Evolutionary conservation across 2,329 filamentous ascomycete genomes (phyloP).

Genomic region (Sporothrix luriei): DNA sequence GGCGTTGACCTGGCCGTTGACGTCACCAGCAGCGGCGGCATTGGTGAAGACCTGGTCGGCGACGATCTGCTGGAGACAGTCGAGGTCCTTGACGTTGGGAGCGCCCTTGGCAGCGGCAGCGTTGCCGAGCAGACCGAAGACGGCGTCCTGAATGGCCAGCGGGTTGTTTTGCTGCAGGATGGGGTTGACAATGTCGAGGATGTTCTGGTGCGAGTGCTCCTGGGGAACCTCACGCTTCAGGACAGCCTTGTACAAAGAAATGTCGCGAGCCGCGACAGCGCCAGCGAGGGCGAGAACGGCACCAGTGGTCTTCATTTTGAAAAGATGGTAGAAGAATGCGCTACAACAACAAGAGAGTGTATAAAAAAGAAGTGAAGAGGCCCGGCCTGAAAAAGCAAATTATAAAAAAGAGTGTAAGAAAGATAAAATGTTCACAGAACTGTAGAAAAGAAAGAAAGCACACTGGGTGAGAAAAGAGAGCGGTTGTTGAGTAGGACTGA

Average conservation of each 20-base stretch:
- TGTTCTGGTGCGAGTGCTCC: slow-evolving; percentile 54
- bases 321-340: background rate
- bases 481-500: slow-evolving; percentile 29
- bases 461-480: slow-evolving; percentile 27
- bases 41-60: slow-evolving; percentile 65
- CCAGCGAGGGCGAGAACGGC: slow-evolving; percentile 41
- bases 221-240: slow-evolving; percentile 54
- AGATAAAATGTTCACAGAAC: slow-evolving; percentile 35
- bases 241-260: slow-evolving; percentile 37
- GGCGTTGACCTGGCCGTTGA: slow-evolving; percentile 55
- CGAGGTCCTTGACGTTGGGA: slow-evolving; percentile 47
- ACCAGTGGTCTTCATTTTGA: slow-evolving; percentile 38
- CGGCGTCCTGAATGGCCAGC: slow-evolving; percentile 49
- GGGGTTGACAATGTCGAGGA: slow-evolving; percentile 46
- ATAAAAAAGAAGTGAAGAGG: slow-evolving; percentile 30
- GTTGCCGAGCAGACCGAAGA: slow-evolving; percentile 56
- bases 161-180: slow-evolving; percentile 52
- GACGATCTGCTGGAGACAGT: slow-evolving; percentile 61
- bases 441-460: slow-evolving; percentile 31
- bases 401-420: slow-evolving; percentile 29
- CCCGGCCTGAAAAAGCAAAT: slow-evolving; percentile 32
- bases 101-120: slow-evolving; percentile 43
- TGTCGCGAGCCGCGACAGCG: slow-evolving; percentile 41
- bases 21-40: slow-evolving; percentile 57
- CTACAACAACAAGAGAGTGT: slow-evolving; percentile 12